Percentiles rank a stretch among this genome's conserved stretches.
Evolutionary conservation across 2,329 filamentous ascomycete species (phyloP).

Genomic region (Diaporthe amygdali): DNA sequence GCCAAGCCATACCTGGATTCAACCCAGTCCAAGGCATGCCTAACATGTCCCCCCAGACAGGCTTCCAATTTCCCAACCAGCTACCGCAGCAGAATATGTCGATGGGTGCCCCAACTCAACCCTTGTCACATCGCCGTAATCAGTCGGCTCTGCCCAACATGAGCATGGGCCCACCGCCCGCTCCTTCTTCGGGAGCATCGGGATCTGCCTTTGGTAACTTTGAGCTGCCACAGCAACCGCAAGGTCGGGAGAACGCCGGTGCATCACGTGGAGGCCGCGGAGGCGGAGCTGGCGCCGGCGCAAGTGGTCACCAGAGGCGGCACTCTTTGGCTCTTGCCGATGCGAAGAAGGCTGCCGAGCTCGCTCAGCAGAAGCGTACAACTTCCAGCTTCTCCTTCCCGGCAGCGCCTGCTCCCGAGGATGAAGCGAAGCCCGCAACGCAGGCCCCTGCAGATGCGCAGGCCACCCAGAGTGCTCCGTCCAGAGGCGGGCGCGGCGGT

Average conservation of each 20-base stretch:
- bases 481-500: slow-evolving; percentile 61
- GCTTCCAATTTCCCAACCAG: slow-evolving; percentile 89
- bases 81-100: slow-evolving; percentile 74
- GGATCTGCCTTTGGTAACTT: slow-evolving; percentile 81
- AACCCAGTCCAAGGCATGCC: slow-evolving; percentile 82
- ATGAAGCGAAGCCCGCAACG: slow-evolving; percentile 49
- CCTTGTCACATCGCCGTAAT: slow-evolving; percentile 91
- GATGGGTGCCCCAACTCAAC: slow-evolving; percentile 78
- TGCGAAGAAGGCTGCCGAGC: slow-evolving; percentile 95
- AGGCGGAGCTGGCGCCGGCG: slow-evolving; percentile 68
- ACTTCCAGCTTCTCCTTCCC: slow-evolving; percentile 96
- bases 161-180: slow-evolving; percentile 85
- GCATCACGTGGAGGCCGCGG: slow-evolving; percentile 72
- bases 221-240: slow-evolving; percentile 62
- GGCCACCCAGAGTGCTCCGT: slow-evolving; percentile 47
- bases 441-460: slow-evolving; percentile 43
- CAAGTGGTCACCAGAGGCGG: slow-evolving; percentile 84
- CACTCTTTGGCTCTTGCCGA: slow-evolving; percentile 95
- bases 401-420: slow-evolving; percentile 68
- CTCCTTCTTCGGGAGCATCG: slow-evolving; percentile 89
- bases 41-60: slow-evolving; percentile 78
- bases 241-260: slow-evolving; percentile 68
- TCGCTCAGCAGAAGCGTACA: slow-evolving; percentile 95
- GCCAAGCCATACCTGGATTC: slow-evolving; percentile 77
- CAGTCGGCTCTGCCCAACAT: slow-evolving; percentile 95